A percentile compares a stretch with the other conserved stretches of the same genome.
These are phyloP conservation scores for Penicillium arizonense DNA, from an alignment of 495 filamentous ascomycete genomes.

Conservation along the genomic window DNA sequence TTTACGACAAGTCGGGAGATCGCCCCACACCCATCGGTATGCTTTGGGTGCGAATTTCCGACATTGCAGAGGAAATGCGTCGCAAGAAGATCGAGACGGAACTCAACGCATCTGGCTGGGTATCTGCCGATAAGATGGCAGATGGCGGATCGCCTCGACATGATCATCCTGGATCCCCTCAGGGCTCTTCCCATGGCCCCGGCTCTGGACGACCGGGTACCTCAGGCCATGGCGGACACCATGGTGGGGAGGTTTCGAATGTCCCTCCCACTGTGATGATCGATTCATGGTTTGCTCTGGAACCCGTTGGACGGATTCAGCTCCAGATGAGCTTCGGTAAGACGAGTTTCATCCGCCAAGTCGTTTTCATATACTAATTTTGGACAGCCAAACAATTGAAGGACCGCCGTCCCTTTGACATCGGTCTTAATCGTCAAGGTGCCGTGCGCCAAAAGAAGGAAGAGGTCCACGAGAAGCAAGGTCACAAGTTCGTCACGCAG, in stretches of 20 bases:
- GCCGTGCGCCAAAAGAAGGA: constrained; percentile 96
- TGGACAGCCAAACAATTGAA: constrained; percentile 63
- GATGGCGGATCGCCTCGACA: constrained; percentile 43
- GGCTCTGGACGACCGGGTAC: constrained; percentile 23
- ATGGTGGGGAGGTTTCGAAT: constrained; percentile 27
- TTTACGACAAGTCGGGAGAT: constrained; percentile 90
- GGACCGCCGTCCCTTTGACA: constrained; percentile 71
- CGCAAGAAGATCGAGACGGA: constrained; percentile 97
- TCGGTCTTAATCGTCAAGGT: constrained; percentile 90
- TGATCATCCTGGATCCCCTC: constrained; percentile 42
- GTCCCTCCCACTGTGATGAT: constrained; percentile 61
- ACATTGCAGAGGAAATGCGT: constrained; percentile 96
- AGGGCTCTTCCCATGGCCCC: constrained; percentile 31
- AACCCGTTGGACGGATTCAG: constrained; percentile 87
- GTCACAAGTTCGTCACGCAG: constrained; percentile 96
- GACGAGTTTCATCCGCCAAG: constrained; percentile 4
- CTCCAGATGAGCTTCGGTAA: constrained; percentile 86
- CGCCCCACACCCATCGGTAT: constrained; percentile 91
- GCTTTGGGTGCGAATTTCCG: constrained; percentile 94
- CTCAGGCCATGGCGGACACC: constrained; percentile 14
- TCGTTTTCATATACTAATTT: constrained; percentile 30
- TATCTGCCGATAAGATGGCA: constrained; percentile 93
- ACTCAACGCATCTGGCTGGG: constrained; percentile 88
- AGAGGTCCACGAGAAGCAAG: constrained; percentile 95
- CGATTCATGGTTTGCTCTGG: constrained; percentile 95